Conservation (phyloP, 1,284 basidiomycete genomes). For the Ganoderma boninense region DNA sequence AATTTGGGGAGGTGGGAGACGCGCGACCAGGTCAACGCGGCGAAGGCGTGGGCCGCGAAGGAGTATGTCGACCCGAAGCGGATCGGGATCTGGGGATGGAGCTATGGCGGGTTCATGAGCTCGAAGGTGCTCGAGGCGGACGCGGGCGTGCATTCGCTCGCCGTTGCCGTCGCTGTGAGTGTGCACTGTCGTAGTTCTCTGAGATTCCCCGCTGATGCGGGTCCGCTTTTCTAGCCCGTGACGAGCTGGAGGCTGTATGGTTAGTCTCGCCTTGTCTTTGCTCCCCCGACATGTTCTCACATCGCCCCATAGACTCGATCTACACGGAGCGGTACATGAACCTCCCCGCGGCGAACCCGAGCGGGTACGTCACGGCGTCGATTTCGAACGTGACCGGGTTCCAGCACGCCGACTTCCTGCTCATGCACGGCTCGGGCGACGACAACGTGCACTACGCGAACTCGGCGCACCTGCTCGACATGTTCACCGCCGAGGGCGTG, state of each 20-base stretch:
- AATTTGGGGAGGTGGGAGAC: conserved; percentile 90
- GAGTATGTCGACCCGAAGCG: conserved; percentile 82
- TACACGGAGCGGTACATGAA: conserved; percentile 99
- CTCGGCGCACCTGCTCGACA: conserved; percentile 90
- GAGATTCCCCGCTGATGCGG: background rate
- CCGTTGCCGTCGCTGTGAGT: conserved; percentile 85
- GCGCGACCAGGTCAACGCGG: conserved; percentile 87
- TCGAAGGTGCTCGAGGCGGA: conserved; percentile 90
- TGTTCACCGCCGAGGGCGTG: conserved; percentile 83
- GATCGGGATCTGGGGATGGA: conserved; percentile 97
- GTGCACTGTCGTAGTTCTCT: conserved; percentile 41
- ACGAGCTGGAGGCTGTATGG: conserved; percentile 89
- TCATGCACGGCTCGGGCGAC: conserved; percentile 94
- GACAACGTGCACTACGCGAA: conserved; percentile 96
- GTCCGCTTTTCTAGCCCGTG: conserved; percentile 62
- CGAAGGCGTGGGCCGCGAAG: conserved; percentile 79
- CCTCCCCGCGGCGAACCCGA: conserved; percentile 77
- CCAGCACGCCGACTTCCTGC: conserved; percentile 77
- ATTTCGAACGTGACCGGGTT: conserved; percentile 90
- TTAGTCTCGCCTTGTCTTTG: conserved; percentile 44
- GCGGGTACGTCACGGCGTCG: conserved; percentile 86
- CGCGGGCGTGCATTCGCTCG: conserved; percentile 86
- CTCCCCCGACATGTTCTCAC: background rate
- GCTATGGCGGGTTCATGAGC: conserved; percentile 94
- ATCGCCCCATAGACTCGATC: conserved; percentile 86